phyloP scores from a whole-genome alignment of 805 yeast genomes.

The Metschnikowia amazonensis region DNA sequence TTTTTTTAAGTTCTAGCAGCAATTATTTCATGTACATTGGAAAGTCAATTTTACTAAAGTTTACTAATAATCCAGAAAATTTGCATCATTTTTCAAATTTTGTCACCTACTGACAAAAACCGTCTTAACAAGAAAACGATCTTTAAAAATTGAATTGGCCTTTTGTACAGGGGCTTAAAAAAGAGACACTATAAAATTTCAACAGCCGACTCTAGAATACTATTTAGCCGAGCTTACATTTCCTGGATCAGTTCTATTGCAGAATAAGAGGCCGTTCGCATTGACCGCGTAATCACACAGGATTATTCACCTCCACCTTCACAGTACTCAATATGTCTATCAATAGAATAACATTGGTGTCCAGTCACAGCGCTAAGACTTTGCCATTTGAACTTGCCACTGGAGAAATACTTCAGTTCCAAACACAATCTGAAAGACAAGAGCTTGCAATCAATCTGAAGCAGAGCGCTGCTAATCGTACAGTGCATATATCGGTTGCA shows the following conservation, averaged over 20 bases:
- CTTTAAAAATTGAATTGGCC: not conserved
- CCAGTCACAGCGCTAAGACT: not conserved
- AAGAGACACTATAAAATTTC: not conserved
- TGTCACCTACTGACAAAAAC: not conserved
- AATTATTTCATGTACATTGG: not conserved
- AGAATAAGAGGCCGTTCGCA: not conserved
- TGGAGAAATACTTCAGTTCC: constrained; percentile 18
- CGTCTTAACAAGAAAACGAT: not conserved
- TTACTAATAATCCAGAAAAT: not conserved
- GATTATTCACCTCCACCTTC: constrained; percentile 2
- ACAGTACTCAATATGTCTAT: constrained; percentile 15
- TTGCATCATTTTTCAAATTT: not conserved
- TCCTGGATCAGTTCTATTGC: not conserved
- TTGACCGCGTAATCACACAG: constrained; percentile 1
- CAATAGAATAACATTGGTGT: constrained; percentile 9
- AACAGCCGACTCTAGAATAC: too few relatives aligned
- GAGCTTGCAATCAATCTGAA: constrained; percentile 24
- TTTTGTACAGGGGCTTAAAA: too few relatives aligned
- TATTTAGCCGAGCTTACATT: not conserved
- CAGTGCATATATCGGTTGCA: constrained; percentile 27
- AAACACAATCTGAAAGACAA: constrained; percentile 25
- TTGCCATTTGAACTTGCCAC: constrained; percentile 18
- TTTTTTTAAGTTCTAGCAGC: not conserved
- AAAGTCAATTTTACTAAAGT: not conserved
- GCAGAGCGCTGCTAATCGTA: constrained; percentile 8